Evolutionary conservation across 2,329 filamentous ascomycete species (phyloP), one percentile per base, ranked within the genome.

Genomic region (Fusarium mangiferae): DNA sequence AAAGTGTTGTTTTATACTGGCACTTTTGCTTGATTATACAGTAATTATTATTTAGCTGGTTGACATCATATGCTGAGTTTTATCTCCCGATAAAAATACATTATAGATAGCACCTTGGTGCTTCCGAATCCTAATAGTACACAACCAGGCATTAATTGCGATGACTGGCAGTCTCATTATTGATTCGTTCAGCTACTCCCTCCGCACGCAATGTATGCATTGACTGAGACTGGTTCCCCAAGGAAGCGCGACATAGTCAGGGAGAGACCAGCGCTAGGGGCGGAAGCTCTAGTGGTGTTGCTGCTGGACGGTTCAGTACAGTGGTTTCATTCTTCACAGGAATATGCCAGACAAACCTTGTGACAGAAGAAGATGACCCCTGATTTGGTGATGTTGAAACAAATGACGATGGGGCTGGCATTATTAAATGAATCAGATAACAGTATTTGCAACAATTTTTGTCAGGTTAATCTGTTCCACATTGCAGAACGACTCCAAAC

Each of bases 171-270:
- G 24, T 26, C 6, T 9, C 7, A 15, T 46, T 22, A 13, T 22
- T 13, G 15, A 22, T 36, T 18, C 7, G 41, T 45, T 35, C 17
- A 10, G 30, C 30, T 11, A 26, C 39, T 35, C 3, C 58, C 58
- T 17, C 58, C 45, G 22, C 58, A 61, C 35, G 58, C 45, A 54
- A 61, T 61, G 17, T 26, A 33, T 26, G 46, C n/a, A 30, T 41
- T 54, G 2, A 61, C 18, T 4, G 46, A 42, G 18, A 18, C 5
- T 3, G 58, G 28, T 54, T 61, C 58, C 28, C 46, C 14, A n/a
- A 61, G 58, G n/a, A 54, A 61, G 14, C 58, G 58, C 7, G 28
- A 26, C 58, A 61, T 61, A n/a, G 46, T 24, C n/a, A 38, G 58
- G 3, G 58, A 54, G 7, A 54, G 36, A 14, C 36, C 18, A 54